phyloP scores from a whole-genome alignment of 1,139 yeast species.

The Sugiyamaella castrensis region DNA sequence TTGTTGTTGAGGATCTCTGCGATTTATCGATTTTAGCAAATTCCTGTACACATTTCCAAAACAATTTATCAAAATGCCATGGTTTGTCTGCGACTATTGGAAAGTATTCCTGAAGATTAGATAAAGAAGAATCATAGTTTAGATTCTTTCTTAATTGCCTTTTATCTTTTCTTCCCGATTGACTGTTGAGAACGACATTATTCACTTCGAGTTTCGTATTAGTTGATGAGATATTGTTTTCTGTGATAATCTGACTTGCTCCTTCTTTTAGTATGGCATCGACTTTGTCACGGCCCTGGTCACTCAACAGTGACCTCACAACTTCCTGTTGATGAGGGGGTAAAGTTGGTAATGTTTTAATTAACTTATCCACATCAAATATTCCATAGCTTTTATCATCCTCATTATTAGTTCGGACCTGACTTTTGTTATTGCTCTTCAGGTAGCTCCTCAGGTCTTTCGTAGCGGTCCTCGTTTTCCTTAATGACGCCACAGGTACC shows the following conservation, averaged over 20 bases:
- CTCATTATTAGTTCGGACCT: too few species aligned
- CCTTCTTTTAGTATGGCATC: conserved; percentile 9
- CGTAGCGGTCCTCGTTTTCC: too few species aligned
- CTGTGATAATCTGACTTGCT: too few species aligned
- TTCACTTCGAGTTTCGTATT: neutral
- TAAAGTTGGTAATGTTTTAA: conserved; percentile 14
- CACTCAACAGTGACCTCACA: conserved; percentile 13
- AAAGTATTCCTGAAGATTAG: conserved; percentile 9
- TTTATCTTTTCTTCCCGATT: conserved; percentile 1
- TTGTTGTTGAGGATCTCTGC: conserved; percentile 14
- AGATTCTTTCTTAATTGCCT: neutral
- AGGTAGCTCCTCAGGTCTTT: too few species aligned
- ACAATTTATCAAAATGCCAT: conserved; percentile 7
- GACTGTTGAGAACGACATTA: neutral
- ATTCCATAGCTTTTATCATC: neutral
- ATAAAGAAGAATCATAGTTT: conserved; percentile 4
- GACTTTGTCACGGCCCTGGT: conserved; percentile 15
- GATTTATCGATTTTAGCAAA: conserved; percentile 8
- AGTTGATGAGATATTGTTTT: too few species aligned
- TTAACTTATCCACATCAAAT: conserved; percentile 11
- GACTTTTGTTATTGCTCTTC: too few species aligned
- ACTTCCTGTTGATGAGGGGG: conserved; percentile 17
- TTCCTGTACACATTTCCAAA: conserved; percentile 19
- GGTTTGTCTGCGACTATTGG: conserved; percentile 12
- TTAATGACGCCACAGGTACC: too few species aligned